Evolutionary conservation across 2,329 filamentous ascomycete species (phyloP), one percentile per base, ranked within the genome.

Genomic region (Albophoma yamanashiensis): DNA sequence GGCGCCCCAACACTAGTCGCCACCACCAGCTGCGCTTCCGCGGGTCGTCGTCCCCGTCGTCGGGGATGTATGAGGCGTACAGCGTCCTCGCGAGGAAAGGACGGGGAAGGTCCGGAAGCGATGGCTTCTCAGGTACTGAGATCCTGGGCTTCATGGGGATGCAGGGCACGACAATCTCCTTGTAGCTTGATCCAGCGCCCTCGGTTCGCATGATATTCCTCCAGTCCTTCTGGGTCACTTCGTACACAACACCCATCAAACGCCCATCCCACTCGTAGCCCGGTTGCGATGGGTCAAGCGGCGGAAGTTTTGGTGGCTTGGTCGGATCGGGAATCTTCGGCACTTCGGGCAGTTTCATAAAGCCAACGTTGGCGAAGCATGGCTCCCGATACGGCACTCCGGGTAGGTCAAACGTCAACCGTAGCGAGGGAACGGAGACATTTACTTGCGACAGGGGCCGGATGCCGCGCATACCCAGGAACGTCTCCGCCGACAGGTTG

Each of bases 211-310:
- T 88, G 66, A 99, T 96, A 62, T 84, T 89, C 8, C 86, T 82
- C 71, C 90, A 99, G 75, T 99, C 94, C 52, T 82, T 74, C 22
- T 81, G 77, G 0, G 92, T 96, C 38, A 97, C 91, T 76, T 97
- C 92, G 76, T 99, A 99, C 4, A 97, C 94, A 20, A 96, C 91
- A 31, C 94, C 94, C 47, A 97, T 84, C 2, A 99, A 81, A 5
- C 91, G 90, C 68, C 92, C 92, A 64, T 85, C 78, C 92, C 91
- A 96, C 39, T 66, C 62, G 9, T 64, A 63, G 20, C 66, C 63
- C 1, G 64, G 60, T 25, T 63, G 60, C 36, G 58, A 67, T 25
- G 63, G 62, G 8, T 67, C 66, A 64, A 62, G 62, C 38, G 64
- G 67, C 42, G 67, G 71, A n/a, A 71, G 59, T 52, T 67, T 67